Base-by-base conservation (phyloP, 2,329 filamentous ascomycete genomes). In the Pyrenochaeta sp. region DNA sequence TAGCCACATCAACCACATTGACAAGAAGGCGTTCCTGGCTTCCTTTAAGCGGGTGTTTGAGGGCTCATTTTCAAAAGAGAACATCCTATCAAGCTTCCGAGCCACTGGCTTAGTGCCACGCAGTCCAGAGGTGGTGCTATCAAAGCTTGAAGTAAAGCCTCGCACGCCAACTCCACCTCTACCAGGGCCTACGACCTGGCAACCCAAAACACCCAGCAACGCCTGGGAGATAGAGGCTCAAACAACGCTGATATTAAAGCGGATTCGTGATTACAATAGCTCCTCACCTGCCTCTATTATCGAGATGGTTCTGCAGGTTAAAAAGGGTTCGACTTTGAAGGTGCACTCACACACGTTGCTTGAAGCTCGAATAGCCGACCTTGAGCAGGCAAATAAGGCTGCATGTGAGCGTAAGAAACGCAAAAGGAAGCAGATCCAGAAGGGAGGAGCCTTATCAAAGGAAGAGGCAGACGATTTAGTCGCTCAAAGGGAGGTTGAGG, bases 101-200 rank as follows among this genome's bases (percentile, higher is more conserved):
- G 63, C 58, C 49, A 58, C 69, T 64, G 55, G 73, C 17, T 56
- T 75, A 57, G 51, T 71, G 45, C 69, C 66, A 54, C 64, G 67
- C 35, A 46, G 73, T 56, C 64, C 66, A 49, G 39, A 70, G 44
- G 52, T 36, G 41, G 66, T 73, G 20, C 40, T 75, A 54, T 70
- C 53, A 45, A 70, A 68, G 61, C 64, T 75, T 54, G 58, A 65
- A 52, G 44, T 57, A 10, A 39, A 39, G 35, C 18, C 17, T 12
- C 35, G 6, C 17, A 18, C 35, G 35, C 51, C 15, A 33, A 36
- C 33, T 43, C 39, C 40, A 49, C 43, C 23, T 27, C 36, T 27
- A 17, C 20, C 29, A 20, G 37, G 33, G 18, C 17, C 33, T 18
- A 21, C n/a, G 12, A 5, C 4, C 39, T 56, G 32, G 45, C 42